Evolutionary conservation across 192 early-diverging fungal species (phyloP).

Genomic region (Chytriomyces hyalinus): DNA sequence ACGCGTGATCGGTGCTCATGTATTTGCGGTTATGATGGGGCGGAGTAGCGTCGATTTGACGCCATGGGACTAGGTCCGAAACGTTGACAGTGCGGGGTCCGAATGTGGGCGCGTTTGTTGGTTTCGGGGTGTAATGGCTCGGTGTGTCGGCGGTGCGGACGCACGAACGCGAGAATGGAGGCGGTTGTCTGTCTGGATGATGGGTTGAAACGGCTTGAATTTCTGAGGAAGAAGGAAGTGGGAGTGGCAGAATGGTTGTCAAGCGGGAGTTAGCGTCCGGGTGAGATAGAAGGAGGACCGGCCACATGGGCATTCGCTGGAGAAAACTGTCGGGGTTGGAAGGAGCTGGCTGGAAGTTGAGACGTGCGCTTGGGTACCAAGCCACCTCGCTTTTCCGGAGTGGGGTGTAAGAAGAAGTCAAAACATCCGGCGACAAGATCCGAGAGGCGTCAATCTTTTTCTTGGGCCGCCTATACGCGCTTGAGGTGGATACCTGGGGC

Average conservation of each 20-base stretch:
- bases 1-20: slow-evolving; percentile 5
- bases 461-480: not conserved
- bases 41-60: slow-evolving; percentile 17
- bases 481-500: not conserved
- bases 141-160: slow-evolving; percentile 12
- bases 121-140: slow-evolving; percentile 25
- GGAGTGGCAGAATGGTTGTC: slow-evolving; percentile 13
- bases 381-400: slow-evolving; percentile 21
- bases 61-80: slow-evolving; percentile 19
- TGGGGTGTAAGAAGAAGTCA: not conserved
- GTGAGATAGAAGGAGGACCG: slow-evolving; percentile 8
- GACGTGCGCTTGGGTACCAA: slow-evolving; percentile 27
- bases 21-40: slow-evolving; percentile 8
- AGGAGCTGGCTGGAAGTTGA: slow-evolving; percentile 25
- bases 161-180: not conserved
- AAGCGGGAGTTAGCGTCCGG: not conserved
- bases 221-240: slow-evolving; percentile 17
- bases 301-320: slow-evolving; percentile 24
- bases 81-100: not conserved
- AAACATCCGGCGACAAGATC: not conserved
- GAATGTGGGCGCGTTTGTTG: slow-evolving; percentile 14
- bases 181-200: not conserved
- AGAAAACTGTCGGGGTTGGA: not conserved
- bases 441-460: slow-evolving; percentile 7
- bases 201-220: not conserved